phyloP scores from a whole-genome alignment of 2,329 filamentous ascomycete genomes.

The Hypoxylon sp. region DNA sequence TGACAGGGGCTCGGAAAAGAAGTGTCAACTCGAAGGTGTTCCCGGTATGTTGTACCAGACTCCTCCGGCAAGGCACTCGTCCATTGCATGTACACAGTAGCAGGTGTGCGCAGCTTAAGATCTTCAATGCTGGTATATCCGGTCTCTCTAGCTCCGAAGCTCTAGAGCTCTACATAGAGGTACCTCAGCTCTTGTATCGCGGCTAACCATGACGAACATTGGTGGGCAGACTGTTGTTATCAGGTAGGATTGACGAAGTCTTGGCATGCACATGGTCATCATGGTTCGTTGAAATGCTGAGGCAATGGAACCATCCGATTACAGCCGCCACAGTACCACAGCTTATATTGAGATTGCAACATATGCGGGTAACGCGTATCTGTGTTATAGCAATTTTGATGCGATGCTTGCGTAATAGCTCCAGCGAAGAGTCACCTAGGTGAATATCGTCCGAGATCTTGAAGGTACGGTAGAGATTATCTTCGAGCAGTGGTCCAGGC shows the following conservation, averaged over 20 bases:
- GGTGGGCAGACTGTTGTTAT: slow-evolving; percentile 10
- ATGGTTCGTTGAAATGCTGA: not conserved
- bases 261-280: slow-evolving; percentile 24
- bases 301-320: slow-evolving; percentile 3
- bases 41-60: slow-evolving; percentile 7
- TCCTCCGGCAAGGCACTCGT: slow-evolving; percentile 13
- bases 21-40: slow-evolving; percentile 17
- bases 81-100: not conserved
- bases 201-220: not conserved
- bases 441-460: not conserved
- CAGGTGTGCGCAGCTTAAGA: slow-evolving; percentile 21
- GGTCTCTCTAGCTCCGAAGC: not conserved
- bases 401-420: not conserved
- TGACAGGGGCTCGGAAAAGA: slow-evolving; percentile 22
- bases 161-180: not conserved
- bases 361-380: not conserved
- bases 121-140: slow-evolving; percentile 13
- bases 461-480: not conserved
- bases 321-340: not conserved
- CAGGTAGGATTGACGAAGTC: slow-evolving; percentile 19
- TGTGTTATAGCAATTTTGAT: not conserved
- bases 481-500: slow-evolving; percentile 6
- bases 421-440: not conserved
- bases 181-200: not conserved
- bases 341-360: not conserved